phyloP scores from a whole-genome alignment of 495 filamentous ascomycete genomes.

The Aspergillus sclerotiicarbonarius region DNA sequence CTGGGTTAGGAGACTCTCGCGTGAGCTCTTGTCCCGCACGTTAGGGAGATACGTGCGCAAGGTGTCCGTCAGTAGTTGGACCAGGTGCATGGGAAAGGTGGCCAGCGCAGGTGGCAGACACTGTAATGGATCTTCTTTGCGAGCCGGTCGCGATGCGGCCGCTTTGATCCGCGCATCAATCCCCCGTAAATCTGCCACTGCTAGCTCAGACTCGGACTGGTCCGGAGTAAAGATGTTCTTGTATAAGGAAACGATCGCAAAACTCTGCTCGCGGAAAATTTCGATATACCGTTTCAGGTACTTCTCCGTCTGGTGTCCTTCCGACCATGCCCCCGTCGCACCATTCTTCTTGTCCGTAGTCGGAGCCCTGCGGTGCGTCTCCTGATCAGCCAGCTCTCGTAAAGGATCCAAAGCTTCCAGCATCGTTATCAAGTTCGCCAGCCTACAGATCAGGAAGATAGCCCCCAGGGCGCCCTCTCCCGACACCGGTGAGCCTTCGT shows the following conservation, averaged over 20 bases:
- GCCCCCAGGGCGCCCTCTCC: slow-evolving; percentile 69
- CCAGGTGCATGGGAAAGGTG: slow-evolving; percentile 84
- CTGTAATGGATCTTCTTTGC: slow-evolving; percentile 57
- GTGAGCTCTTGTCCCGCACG: slow-evolving; percentile 71
- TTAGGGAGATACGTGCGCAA: slow-evolving; percentile 78
- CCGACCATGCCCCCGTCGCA: slow-evolving; percentile 53
- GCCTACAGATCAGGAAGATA: slow-evolving; percentile 82
- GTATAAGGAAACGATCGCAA: slow-evolving; percentile 90
- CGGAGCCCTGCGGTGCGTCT: slow-evolving; percentile 51
- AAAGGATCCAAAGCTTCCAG: slow-evolving; percentile 84
- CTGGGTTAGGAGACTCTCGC: slow-evolving; percentile 88
- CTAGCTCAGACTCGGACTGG: slow-evolving; percentile 34
- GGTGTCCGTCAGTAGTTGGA: slow-evolving; percentile 75
- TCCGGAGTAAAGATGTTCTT: slow-evolving; percentile 76
- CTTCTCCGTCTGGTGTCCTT: slow-evolving; percentile 88
- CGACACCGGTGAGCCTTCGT: slow-evolving; percentile 40
- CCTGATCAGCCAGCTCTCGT: slow-evolving; percentile 85
- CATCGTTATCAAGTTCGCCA: slow-evolving; percentile 74
- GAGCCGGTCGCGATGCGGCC: slow-evolving; percentile 19
- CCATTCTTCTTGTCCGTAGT: slow-evolving; percentile 25
- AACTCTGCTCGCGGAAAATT: slow-evolving; percentile 97
- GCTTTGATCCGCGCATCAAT: slow-evolving; percentile 33
- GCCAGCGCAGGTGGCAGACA: slow-evolving; percentile 73
- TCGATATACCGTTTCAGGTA: slow-evolving; percentile 96
- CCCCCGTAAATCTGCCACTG: slow-evolving; percentile 32